Conservation (phyloP, 2,329 filamentous ascomycete species). For the Chalaropsis ovoidea region DNA sequence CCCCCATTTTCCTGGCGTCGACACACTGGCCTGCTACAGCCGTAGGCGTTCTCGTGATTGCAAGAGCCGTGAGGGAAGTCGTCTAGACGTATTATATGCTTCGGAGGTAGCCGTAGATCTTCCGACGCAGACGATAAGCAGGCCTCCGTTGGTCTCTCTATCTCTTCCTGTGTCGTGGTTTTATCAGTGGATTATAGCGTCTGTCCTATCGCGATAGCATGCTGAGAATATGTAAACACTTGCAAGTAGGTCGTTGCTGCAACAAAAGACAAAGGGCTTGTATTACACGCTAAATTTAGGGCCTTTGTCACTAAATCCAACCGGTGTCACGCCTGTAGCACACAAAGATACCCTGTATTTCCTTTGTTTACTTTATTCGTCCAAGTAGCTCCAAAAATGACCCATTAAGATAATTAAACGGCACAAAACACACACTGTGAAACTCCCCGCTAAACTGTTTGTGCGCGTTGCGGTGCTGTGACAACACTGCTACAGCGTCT, state of each 20-base stretch:
- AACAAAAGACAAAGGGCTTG: constrained; percentile 2
- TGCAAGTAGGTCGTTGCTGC: neutral
- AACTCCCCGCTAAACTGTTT: constrained; percentile 11
- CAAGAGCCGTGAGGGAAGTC: neutral
- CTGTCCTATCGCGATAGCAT: neutral
- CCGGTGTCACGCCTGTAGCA: neutral
- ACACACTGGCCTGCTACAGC: neutral
- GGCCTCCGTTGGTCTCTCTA: neutral
- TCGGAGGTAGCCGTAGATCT: constrained; percentile 6
- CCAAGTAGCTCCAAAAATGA: neutral
- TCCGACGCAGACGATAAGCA: neutral
- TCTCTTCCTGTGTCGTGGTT: too few species aligned
- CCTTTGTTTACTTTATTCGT: neutral
- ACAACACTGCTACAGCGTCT: constrained; percentile 11
- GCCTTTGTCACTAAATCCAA: neutral
- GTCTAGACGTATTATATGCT: neutral
- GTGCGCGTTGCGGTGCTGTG: constrained; percentile 4
- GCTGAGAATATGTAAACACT: neutral
- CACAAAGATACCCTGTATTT: neutral
- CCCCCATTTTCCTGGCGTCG: neutral
- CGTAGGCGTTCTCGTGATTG: neutral
- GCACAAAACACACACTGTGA: neutral
- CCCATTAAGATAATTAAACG: neutral
- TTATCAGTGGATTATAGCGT: neutral
- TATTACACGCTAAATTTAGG: neutral